Conservation (phyloP, 352 stramenopile genomes). For the Pythium aquatile region DNA sequence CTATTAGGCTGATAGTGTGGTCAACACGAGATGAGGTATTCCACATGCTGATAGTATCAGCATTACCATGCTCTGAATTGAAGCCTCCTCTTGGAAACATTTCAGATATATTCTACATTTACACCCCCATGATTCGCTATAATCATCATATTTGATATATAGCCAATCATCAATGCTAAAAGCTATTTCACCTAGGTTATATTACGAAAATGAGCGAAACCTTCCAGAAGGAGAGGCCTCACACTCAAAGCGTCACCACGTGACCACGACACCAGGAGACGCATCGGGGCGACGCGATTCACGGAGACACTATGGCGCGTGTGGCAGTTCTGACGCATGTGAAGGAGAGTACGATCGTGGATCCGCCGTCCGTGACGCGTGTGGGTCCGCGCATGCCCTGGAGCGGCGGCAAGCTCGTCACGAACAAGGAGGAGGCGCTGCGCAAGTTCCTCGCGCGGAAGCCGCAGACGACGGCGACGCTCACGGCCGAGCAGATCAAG, state of each 20-base stretch:
- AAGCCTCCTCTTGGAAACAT: neutral
- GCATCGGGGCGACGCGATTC: neutral
- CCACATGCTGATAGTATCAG: neutral
- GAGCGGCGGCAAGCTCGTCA: slow-evolving; percentile 78
- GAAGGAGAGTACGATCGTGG: slow-evolving; percentile 46
- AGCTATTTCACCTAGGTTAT: neutral
- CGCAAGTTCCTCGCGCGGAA: slow-evolving; percentile 86
- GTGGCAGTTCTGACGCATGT: slow-evolving; percentile 70
- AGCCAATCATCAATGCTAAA: neutral
- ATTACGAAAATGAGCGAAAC: neutral
- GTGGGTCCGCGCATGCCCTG: slow-evolving; percentile 54
- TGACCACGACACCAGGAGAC: neutral
- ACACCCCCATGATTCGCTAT: neutral
- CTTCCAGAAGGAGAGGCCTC: neutral
- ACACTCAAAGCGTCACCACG: neutral
- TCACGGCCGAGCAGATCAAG: slow-evolving; percentile 48
- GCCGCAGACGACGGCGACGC: slow-evolving; percentile 38
- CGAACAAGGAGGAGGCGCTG: slow-evolving; percentile 85
- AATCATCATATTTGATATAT: neutral
- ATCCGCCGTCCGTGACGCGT: slow-evolving; percentile 20
- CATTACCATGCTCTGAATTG: neutral
- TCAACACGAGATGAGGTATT: too few relatives aligned
- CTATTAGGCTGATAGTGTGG: neutral
- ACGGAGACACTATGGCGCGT: slow-evolving; percentile 21
- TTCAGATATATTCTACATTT: slow-evolving; percentile 1